Base-by-base conservation (phyloP, 2,329 filamentous ascomycete species). In the Alternaria postmessia region DNA sequence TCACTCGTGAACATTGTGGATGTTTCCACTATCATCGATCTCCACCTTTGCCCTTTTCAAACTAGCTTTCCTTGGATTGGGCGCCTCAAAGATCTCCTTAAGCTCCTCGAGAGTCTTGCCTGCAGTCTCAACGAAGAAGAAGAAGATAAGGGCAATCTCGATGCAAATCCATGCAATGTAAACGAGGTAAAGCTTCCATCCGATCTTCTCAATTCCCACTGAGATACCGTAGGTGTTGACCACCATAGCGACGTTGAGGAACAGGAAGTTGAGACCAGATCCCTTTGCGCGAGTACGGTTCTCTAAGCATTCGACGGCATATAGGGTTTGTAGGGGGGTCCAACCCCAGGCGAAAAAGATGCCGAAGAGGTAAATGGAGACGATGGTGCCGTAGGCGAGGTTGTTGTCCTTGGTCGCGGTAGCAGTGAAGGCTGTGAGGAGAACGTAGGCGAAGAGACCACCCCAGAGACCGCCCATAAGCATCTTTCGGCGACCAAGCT, bases 331-430 rank as follows among this genome's bases (percentile, higher is more conserved):
- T 1, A 80, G 68, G 8, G 78, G 76, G 4, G 78, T 80, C 75
- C 77, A 80, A 30, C 78, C 78, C 74, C 75, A 79, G 5, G 75
- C 72, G 49, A 79, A 80, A 66, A 70, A 75, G 54, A 80, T 79
- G 18, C 78, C 78, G 59, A 80, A 80, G 38, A 79, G 67, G 61
- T 79, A 80, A 47, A 80, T 79, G 28, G 70, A 74, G n/a, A 77
- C 78, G 42, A 80, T 80, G 3, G 73, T 76, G 28, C 76, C 77
- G 51, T 80, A 79, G 2, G 78, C 62, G 44, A 73, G 68, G 58
- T 75, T 71, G 47, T 75, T 72, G 14, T 34, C 42, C 16, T 65
- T 42, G 4, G 34, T 63, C 1, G 71, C 65, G 2, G 68, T 70
- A 0, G 75, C 76, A 12, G 77, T 79, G 61, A 79, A 79, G 3